phyloP scores from a whole-genome alignment of 148 eudicot species.

The Cornus suecica region DNA sequence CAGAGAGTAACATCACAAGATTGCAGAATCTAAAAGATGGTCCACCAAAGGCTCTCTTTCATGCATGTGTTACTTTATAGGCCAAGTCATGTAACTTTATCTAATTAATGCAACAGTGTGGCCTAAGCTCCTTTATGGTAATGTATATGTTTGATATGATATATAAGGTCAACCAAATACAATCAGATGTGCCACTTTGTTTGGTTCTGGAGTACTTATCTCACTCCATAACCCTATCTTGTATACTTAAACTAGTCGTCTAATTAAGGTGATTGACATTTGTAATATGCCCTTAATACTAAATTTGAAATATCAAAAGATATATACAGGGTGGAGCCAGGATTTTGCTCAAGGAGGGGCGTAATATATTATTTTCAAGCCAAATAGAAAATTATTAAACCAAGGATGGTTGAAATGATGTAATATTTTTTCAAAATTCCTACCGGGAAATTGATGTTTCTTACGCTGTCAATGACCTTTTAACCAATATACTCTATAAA shows the following conservation, averaged over 20 bases:
- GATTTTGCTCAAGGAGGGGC: too few species aligned
- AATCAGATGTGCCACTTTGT: neutral
- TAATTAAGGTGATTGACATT: neutral
- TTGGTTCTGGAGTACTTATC: neutral
- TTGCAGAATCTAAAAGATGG: conserved; percentile 32
- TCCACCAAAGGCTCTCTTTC: conserved; percentile 2
- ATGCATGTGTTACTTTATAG: neutral
- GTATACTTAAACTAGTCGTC: neutral
- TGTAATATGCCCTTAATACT: neutral
- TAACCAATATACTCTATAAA: too few species aligned
- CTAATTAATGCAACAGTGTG: neutral
- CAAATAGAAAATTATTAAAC: too few species aligned
- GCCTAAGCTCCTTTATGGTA: neutral
- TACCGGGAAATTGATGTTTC: too few species aligned
- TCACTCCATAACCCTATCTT: neutral
- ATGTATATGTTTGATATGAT: neutral
- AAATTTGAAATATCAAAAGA: neutral
- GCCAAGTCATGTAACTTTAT: neutral
- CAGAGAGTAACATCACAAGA: conserved; percentile 26
- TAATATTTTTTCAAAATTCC: too few species aligned
- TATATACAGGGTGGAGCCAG: too few species aligned
- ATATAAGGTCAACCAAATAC: neutral
- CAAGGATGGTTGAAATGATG: too few species aligned
- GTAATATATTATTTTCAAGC: too few species aligned
- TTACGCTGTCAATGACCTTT: too few species aligned